These are phyloP conservation scores for Verticillium alfalfae DNA, from an alignment of 2,329 filamentous ascomycete genomes.

Conservation along the genomic window DNA sequence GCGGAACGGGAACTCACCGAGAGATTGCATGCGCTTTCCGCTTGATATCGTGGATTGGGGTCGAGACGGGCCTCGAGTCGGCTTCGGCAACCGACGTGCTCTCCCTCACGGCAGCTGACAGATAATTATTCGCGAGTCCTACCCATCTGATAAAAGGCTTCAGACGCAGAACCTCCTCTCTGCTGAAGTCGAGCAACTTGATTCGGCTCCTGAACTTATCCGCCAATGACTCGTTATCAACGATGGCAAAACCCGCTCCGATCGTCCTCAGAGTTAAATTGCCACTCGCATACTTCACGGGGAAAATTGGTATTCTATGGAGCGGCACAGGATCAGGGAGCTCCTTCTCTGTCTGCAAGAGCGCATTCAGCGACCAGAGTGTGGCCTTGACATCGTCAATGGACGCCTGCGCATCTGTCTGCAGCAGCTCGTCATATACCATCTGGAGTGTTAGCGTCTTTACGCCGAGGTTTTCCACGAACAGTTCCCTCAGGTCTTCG, in stretches of 20 bases:
- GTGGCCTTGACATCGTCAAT: conserved; percentile 19
- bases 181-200: conserved; percentile 26
- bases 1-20: conserved; percentile 17
- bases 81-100: conserved; percentile 19
- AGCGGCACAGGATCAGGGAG: conserved; percentile 6
- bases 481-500: conserved; percentile 20
- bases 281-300: conserved; percentile 15
- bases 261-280: conserved; percentile 7
- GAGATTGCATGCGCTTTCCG: conserved; percentile 23
- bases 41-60: conserved; percentile 18
- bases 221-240: conserved; percentile 21
- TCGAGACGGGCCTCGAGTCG: conserved; percentile 11
- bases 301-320: conserved; percentile 12
- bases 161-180: conserved; percentile 23
- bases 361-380: conserved; percentile 24
- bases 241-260: conserved; percentile 22
- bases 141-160: conserved; percentile 26
- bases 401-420: conserved; percentile 7
- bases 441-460: conserved; percentile 20
- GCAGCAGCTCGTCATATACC: conserved; percentile 22
- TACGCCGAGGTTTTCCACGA: conserved; percentile 21
- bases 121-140: conserved; percentile 19
- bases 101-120: conserved; percentile 26
- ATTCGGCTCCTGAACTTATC: conserved; percentile 19
- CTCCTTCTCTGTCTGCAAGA: conserved; percentile 13